These are phyloP conservation scores for Sporothrix brunneoviolacea DNA, from an alignment of 2,329 filamentous ascomycete species.

Conservation along the genomic window DNA sequence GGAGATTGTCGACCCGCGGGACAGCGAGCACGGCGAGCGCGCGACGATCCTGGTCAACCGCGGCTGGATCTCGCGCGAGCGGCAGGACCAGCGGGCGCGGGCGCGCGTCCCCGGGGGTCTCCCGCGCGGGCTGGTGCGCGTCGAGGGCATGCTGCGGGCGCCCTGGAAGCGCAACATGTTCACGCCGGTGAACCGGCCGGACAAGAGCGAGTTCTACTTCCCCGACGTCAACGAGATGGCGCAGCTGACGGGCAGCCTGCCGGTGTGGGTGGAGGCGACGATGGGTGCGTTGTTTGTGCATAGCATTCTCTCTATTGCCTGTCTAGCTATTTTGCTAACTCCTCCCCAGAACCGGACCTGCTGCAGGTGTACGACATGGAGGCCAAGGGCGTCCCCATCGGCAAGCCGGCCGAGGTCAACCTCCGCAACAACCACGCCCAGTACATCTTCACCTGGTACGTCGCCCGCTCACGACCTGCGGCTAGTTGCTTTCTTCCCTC, in stretches of 20 bases:
- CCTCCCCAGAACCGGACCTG: conserved; percentile 62
- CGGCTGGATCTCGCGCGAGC: conserved; percentile 82
- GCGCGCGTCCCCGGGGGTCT: conserved; percentile 57
- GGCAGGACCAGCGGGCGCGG: conserved; percentile 56
- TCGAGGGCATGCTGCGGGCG: conserved; percentile 79
- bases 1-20: conserved; percentile 38
- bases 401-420: conserved; percentile 81
- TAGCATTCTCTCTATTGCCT: too few species aligned
- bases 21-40: conserved; percentile 20
- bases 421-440: conserved; percentile 94
- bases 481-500: neutral
- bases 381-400: conserved; percentile 80
- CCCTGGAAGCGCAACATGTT: conserved; percentile 98
- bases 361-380: conserved; percentile 69
- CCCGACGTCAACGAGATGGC: conserved; percentile 94
- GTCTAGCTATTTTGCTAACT: neutral
- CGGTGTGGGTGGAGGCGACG: conserved; percentile 93
- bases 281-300: conserved; percentile 72
- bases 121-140: conserved; percentile 62
- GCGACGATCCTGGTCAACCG: conserved; percentile 68
- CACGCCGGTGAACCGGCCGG: conserved; percentile 81
- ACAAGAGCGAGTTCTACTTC: conserved; percentile 85
- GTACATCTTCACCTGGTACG: conserved; percentile 98
- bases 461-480: conserved; percentile 14
- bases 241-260: conserved; percentile 67